These are phyloP conservation scores for Luvunga scandens DNA, from an alignment of 345 rosid species.

Conservation along the genomic window DNA sequence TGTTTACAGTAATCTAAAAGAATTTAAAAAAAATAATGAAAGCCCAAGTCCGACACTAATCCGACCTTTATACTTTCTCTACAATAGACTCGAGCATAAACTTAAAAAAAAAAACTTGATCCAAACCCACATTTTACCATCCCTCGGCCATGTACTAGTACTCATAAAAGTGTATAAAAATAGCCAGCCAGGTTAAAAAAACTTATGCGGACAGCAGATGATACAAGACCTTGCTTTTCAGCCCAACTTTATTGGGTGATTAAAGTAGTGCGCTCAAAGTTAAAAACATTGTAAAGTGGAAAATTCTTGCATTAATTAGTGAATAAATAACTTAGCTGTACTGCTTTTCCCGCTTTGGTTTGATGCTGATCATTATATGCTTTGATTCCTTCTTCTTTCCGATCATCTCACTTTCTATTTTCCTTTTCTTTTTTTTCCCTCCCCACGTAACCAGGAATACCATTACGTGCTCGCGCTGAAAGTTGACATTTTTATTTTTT, in stretches of 20 bases:
- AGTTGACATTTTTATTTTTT: too few species aligned
- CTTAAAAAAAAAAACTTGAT: too few species aligned
- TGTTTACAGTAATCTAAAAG: too few species aligned
- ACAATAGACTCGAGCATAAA: too few species aligned
- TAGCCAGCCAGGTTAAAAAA: too few species aligned
- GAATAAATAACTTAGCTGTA: neutral
- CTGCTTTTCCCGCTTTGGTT: slow-evolving; percentile 1
- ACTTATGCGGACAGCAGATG: neutral
- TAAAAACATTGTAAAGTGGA: slow-evolving; percentile 4
- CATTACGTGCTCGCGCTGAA: neutral
- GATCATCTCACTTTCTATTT: neutral
- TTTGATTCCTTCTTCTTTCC: slow-evolving; percentile 17
- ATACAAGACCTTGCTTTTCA: slow-evolving; percentile 17
- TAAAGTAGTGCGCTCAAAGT: neutral
- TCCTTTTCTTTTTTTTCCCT: neutral
- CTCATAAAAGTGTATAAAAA: too few species aligned
- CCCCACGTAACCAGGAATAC: neutral
- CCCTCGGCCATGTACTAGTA: too few species aligned
- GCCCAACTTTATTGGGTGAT: neutral
- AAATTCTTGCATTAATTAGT: slow-evolving; percentile 5
- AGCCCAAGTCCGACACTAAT: too few species aligned
- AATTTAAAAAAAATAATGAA: too few species aligned
- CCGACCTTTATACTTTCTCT: too few species aligned
- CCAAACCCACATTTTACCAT: too few species aligned
- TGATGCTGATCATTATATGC: slow-evolving; percentile 13